Conservation (phyloP, 805 yeast genomes). For the Suhomyces pyralidae region DNA sequence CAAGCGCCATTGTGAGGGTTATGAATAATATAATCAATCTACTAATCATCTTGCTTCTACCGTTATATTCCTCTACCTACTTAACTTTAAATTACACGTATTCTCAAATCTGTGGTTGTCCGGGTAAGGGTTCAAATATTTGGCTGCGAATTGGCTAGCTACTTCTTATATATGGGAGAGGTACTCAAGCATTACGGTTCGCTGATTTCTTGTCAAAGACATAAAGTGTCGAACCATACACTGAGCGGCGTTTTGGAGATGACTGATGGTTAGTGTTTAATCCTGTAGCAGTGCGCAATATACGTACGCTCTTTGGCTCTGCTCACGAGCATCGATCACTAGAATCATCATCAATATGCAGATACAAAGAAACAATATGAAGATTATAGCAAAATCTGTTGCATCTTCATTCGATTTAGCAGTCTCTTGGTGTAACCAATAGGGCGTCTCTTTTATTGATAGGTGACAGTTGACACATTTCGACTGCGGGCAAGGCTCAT, state of each 20-base stretch:
- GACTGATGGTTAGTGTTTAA: neutral
- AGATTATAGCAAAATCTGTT: neutral
- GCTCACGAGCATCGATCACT: neutral
- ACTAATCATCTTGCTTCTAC: constrained; percentile 5
- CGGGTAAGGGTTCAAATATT: constrained; percentile 1
- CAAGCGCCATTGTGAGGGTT: constrained; percentile 18
- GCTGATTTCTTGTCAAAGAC: neutral
- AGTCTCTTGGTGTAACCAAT: neutral
- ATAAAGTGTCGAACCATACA: neutral
- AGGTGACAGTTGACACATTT: neutral
- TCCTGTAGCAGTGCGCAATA: neutral
- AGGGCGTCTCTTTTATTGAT: neutral
- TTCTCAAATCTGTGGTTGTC: neutral
- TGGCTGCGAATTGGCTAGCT: neutral
- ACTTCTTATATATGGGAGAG: neutral
- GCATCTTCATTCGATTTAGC: neutral
- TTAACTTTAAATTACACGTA: neutral
- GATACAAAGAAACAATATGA: neutral
- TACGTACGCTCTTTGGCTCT: neutral
- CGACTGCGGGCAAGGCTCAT: neutral
- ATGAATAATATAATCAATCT: constrained; percentile 6
- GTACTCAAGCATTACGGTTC: neutral
- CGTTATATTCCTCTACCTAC: neutral
- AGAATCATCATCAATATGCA: neutral
- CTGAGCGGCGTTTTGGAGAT: neutral